Base-by-base conservation (phyloP, 2,329 filamentous ascomycete species). In the Fusarium sterilihyphosum region DNA sequence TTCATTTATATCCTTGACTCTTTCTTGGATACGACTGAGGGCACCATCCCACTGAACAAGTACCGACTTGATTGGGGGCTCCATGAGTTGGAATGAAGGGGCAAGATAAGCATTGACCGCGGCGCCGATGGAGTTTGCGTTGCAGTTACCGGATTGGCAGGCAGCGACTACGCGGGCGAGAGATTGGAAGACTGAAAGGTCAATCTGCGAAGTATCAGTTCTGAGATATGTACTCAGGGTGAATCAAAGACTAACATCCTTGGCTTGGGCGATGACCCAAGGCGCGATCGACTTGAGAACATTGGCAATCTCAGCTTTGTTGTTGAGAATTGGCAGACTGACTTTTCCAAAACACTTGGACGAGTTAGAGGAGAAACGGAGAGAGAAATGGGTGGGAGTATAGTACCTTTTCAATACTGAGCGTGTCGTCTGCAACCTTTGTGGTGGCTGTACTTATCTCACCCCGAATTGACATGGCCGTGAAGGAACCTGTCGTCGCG, bases 161-260 rank as follows among this genome's bases (percentile, higher is more conserved):
- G 22, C 20, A n/a, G 29, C 20, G 7, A n/a, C 47, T 18, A 50
- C 29, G 0, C 47, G 47, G 3, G 47, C 20, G 3, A 50, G 47
- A 31, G 29, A 50, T 13, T 31, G 47, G 2, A 50, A 50, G 14
- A 50, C 47, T 18, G 29, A 50, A 13, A 50, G 47, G 16, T 31
- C 47, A 17, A 31, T 50, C 47, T 50, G 5, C 7, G 14, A 6
- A 31, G 20, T 3, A n/a, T n/a, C 14, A 38, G 37, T 38, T 38
- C 11, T 10, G 3, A 17, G 3, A 16, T n/a, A 0, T 18, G 20
- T n/a, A n/a, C 1, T 6, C 5, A 0, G 47, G 1, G 9, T 4
- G 14, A 18, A 3, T 17, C 2, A 4, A 4, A 18, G 29, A 17
- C 47, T 31, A 18, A 50, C 47, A 18, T 50, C 47, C 47, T 50